Evolutionary conservation across 2,329 filamentous ascomycete species (phyloP), one percentile per base, ranked within the genome.

Genomic region (Falciphora oryzae): DNA sequence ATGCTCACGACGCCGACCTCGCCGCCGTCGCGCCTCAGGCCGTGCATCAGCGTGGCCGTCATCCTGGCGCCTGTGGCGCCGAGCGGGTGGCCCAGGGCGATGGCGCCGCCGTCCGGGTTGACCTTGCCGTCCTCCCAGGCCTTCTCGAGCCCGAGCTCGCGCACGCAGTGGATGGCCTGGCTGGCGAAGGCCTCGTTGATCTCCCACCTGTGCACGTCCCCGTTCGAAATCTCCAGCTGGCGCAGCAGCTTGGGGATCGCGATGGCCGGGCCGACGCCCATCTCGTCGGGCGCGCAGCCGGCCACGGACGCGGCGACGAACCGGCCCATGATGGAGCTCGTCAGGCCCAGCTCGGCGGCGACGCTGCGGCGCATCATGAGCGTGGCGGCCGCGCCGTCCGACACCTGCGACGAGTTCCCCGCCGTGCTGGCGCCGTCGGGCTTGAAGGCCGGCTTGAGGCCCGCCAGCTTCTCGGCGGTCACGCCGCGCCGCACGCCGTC

Each of bases 91-190:
- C 94, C 94, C 29, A 97, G 79, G n/a, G 94, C 93, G 75, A 97
- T 97, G 2, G 93, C 94, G 38, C 94, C 93, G 66, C 94, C 94
- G 71, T 96, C 93, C 0, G 92, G 92, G 77, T 98, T 98, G 25
- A 97, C 90, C 77, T 85, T 89, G 10, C 85, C 85, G 64, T 85
- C 77, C 70, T 88, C 83, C 78, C 81, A 87, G 69, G 72, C 85
- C 71, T 78, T 74, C 74, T 87, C 87, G 27, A 94, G 78, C 0
- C 88, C 89, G 14, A 95, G 73, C 71, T 86, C 83, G 66, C 92
- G 80, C 59, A 94, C 78, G 70, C 89, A 93, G 77, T 96, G 83
- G 6, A 89, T 76, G 1, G 85, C 80, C 76, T 89, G 86, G 70
- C 84, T 87, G 3, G 86, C 86, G 75, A 89, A 89, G 8, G 87